Base-by-base conservation (phyloP, 345 rosid species). In the Garcia nutans region DNA sequence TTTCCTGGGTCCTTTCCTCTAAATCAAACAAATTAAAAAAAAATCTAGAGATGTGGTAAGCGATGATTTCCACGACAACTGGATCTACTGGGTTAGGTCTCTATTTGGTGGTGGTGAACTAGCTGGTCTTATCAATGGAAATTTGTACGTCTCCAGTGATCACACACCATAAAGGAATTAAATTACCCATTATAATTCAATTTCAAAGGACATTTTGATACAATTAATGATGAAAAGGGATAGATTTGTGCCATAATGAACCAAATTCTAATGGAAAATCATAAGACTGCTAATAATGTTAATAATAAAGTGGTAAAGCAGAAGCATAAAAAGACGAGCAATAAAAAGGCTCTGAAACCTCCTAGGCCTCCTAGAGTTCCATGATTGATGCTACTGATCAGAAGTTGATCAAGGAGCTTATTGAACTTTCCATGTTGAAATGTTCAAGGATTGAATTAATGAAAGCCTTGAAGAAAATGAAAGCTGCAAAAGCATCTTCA, bases 291-390 rank as follows among this genome's bases (percentile, higher is more conserved):
- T 42, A 78, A 78, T 58, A 79, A 60, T 65, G 72, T 69, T 8
- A 85, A 75, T 78, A 86, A 82, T 82, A 84, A 78, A 64, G 64
- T 60, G 2, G 83, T 76, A 3, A 73, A 78, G 64, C 74, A 73
- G 68, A 78, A 78, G 71, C 74, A 78, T 28, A 91, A 85, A 71
- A 90, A 84, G 69, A 77, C 77, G 6, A 83, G 92, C 87, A 70
- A 88, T 75, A 82, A 93, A 71, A 91, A 92, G 77, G 63, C 90
- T 44, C 74, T 89, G 4, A 90, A 82, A 75, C 99, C 99, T 78
- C 99, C 99, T 4, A 82, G 94, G n/a, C 95, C 98, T 31, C 99
- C 97, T 0, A 85, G 89, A 75, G 92, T 94, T 70, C 98, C 97
- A 12, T 89, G 91, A 7, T 69, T 96, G 78, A 92, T 71, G 87